phyloP scores from a whole-genome alignment of 2,329 filamentous ascomycete genomes.

The Penicillium sp. region DNA sequence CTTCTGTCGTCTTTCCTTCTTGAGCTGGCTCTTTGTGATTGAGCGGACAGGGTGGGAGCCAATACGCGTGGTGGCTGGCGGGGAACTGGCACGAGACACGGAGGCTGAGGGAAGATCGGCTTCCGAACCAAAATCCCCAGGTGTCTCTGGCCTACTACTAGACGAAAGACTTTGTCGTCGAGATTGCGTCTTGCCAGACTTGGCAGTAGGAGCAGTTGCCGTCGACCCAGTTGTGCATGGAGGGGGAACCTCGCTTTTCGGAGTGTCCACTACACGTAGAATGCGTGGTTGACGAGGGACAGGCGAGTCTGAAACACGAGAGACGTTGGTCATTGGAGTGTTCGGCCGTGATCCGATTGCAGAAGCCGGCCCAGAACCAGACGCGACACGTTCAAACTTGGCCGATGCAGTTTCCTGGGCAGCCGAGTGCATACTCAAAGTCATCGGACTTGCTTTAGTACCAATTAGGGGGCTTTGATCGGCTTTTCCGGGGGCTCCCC shows the following conservation, averaged over 20 bases:
- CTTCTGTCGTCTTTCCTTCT: slow-evolving; percentile 59
- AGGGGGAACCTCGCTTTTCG: slow-evolving; percentile 51
- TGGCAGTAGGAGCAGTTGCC: slow-evolving; percentile 31
- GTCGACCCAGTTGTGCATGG: slow-evolving; percentile 36
- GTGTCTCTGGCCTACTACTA: slow-evolving; percentile 61
- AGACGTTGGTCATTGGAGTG: slow-evolving; percentile 45
- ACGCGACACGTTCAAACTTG: slow-evolving; percentile 30
- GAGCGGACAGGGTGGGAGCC: slow-evolving; percentile 61
- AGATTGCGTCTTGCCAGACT: slow-evolving; percentile 35
- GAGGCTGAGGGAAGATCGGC: slow-evolving; percentile 61
- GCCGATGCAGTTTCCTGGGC: slow-evolving; percentile 19
- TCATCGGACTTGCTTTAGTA: slow-evolving; percentile 38
- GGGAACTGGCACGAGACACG: slow-evolving; percentile 62
- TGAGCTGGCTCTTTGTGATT: slow-evolving; percentile 64
- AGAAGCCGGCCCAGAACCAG: slow-evolving; percentile 28
- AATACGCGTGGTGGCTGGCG: slow-evolving; percentile 53
- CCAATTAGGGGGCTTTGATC: slow-evolving; percentile 10
- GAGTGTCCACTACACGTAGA: slow-evolving; percentile 60
- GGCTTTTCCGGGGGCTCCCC: slow-evolving; percentile 14
- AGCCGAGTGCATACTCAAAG: slow-evolving; percentile 33
- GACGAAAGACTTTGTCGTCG: slow-evolving; percentile 53
- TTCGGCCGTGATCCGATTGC: slow-evolving; percentile 52
- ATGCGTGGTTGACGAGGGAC: slow-evolving; percentile 51
- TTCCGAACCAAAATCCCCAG: slow-evolving; percentile 62
- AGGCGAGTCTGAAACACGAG: slow-evolving; percentile 43